These are phyloP conservation scores for Clavaria fumosa DNA, from an alignment of 768 basidiomycete species.

Conservation along the genomic window DNA sequence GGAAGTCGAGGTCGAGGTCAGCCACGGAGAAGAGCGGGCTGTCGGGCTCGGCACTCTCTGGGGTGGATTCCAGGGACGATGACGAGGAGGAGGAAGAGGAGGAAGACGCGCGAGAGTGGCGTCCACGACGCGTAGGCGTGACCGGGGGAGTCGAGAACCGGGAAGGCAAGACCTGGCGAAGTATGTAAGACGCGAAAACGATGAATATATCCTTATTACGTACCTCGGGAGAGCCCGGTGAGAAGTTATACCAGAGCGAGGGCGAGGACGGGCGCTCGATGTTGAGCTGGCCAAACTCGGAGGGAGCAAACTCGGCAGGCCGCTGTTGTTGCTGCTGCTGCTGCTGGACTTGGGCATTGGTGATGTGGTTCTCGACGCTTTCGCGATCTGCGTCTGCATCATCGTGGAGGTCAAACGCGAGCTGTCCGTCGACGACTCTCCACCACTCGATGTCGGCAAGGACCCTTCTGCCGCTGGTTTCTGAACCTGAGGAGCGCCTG, in stretches of 20 bases:
- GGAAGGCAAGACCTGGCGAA: no score
- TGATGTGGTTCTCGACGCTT: no score
- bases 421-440: constrained; percentile 63
- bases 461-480: constrained; percentile 48
- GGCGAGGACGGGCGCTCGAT: constrained; percentile 25
- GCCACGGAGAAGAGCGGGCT: constrained; percentile 23
- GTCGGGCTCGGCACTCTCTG: constrained; percentile 27
- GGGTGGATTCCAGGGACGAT: constrained; percentile 32
- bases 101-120: constrained; percentile 31
- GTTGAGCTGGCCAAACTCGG: no score
- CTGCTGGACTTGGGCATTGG: no score
- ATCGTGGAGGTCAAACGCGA: no score
- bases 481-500: constrained; percentile 56
- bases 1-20: constrained; percentile 24
- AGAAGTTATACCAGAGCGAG: constrained; percentile 18
- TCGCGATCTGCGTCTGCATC: constrained; percentile 29
- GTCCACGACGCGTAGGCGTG: constrained; percentile 28
- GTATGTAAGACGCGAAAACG: no score
- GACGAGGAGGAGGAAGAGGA: constrained; percentile 1
- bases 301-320: no score
- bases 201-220: constrained; percentile 9
- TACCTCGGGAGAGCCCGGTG: constrained; percentile 24
- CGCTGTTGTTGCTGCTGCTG: no score
- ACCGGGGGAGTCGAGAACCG: no score
- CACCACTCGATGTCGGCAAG: constrained; percentile 85